phyloP scores from a whole-genome alignment of 805 yeast genomes.

The Maudiozyma pseudohumilis region DNA sequence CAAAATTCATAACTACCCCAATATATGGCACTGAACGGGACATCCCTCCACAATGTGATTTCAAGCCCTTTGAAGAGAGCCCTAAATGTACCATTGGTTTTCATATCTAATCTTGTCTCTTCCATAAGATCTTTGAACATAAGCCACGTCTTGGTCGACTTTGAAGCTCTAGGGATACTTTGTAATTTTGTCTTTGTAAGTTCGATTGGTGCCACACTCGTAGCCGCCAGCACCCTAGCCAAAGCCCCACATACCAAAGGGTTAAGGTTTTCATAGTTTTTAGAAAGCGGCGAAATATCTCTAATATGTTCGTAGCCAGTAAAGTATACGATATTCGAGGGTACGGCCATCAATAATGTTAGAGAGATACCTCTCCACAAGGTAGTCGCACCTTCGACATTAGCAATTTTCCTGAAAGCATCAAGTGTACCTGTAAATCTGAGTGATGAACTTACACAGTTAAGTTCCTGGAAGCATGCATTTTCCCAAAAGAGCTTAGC shows the following conservation, averaged over 20 bases:
- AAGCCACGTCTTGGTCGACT: constrained; percentile 17
- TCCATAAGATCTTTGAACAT: constrained; percentile 38
- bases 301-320: constrained; percentile 85
- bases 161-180: constrained; percentile 56
- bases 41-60: constrained; percentile 92
- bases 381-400: constrained; percentile 64
- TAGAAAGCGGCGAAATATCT: constrained; percentile 53
- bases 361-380: constrained; percentile 85
- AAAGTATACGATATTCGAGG: constrained; percentile 87
- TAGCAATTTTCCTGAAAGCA: constrained; percentile 56
- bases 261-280: constrained; percentile 35
- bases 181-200: constrained; percentile 81
- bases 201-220: constrained; percentile 80
- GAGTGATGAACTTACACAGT: constrained; percentile 23
- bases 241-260: constrained; percentile 80
- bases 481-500: constrained; percentile 24
- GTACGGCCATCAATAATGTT: constrained; percentile 80
- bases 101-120: constrained; percentile 45
- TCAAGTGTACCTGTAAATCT: constrained; percentile 59
- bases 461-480: constrained; percentile 26
- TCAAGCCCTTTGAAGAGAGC: constrained; percentile 77
- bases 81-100: constrained; percentile 41
- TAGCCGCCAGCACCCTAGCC: constrained; percentile 77
- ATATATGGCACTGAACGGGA: constrained; percentile 90
- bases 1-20: constrained; percentile 78